Evolutionary conservation across 1,284 basidiomycete species (phyloP).

Genomic region (Pyrrhoderma noxium): DNA sequence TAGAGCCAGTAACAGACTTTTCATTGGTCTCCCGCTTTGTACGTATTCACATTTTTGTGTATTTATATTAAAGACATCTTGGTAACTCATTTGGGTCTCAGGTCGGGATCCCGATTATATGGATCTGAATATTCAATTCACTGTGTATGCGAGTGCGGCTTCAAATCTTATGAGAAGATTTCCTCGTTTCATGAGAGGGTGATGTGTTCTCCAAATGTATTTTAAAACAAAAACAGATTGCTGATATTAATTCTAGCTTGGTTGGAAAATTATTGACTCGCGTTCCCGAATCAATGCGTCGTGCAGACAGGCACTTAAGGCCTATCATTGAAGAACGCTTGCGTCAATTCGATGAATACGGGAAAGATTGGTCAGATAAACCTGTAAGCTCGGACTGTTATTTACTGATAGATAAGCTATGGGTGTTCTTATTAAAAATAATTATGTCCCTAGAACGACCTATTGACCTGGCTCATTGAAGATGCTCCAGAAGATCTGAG

Average conservation of each 20-base stretch:
- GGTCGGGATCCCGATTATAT: conserved; percentile 36
- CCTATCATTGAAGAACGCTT: conserved; percentile 24
- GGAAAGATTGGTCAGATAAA: conserved; percentile 23
- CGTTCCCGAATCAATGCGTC: conserved; percentile 9
- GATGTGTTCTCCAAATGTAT: neutral
- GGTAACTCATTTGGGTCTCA: conserved; percentile 17
- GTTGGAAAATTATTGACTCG: conserved; percentile 18
- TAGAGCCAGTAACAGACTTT: conserved; percentile 33
- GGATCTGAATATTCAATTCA: conserved; percentile 30
- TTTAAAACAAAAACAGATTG: neutral
- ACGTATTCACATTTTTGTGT: conserved; percentile 11
- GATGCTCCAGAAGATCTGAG: conserved; percentile 12
- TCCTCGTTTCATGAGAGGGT: conserved; percentile 28
- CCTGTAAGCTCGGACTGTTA: conserved; percentile 16
- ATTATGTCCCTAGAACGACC: conserved; percentile 18
- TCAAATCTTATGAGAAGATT: conserved; percentile 27
- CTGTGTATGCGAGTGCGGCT: conserved; percentile 26
- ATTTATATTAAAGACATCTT: neutral
- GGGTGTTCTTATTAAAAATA: conserved; percentile 28
- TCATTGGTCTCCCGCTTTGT: conserved; percentile 37
- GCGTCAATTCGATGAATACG: conserved; percentile 20
- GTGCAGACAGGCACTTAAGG: conserved; percentile 19
- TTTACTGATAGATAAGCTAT: too few relatives aligned
- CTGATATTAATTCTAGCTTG: conserved; percentile 16
- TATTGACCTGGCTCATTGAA: conserved; percentile 16